Evolutionary conservation across 192 early-diverging fungal genomes (phyloP).

Genomic region (Backusella australiensis): DNA sequence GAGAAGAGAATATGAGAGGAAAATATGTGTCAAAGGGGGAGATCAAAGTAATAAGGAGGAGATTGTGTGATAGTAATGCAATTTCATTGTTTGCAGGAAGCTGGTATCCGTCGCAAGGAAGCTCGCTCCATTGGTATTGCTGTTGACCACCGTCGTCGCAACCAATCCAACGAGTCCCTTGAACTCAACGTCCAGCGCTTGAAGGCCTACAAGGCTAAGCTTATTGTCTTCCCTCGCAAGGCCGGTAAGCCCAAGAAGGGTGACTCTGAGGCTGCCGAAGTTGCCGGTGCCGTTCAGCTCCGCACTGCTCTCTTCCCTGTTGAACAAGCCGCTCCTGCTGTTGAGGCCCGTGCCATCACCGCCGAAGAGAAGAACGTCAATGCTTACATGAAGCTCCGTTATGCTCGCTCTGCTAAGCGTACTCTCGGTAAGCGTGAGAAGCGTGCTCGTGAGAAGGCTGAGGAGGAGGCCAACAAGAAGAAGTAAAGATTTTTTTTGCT

Average conservation of each 20-base stretch:
- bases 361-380: conserved; percentile 42
- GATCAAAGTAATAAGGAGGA: neutral
- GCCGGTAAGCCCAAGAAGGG: no score
- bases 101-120: conserved; percentile 90
- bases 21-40: neutral
- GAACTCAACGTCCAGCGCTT: conserved; percentile 90
- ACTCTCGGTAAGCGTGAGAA: conserved; percentile 76
- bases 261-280: no score
- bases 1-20: neutral
- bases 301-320: no score
- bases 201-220: conserved; percentile 56
- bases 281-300: no score
- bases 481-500: conserved; percentile 5
- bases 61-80: neutral
- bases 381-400: conserved; percentile 76
- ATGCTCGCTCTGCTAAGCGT: conserved; percentile 72
- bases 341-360: no score
- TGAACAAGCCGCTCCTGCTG: no score
- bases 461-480: conserved; percentile 76
- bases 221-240: no score
- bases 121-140: conserved; percentile 94
- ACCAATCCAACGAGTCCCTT: conserved; percentile 94
- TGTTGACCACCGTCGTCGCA: conserved; percentile 95
- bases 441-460: conserved; percentile 76
- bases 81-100: conserved; percentile 55